Evolutionary conservation across 169 alveolate species (phyloP).

Genomic region (Eimeria maxima): DNA sequence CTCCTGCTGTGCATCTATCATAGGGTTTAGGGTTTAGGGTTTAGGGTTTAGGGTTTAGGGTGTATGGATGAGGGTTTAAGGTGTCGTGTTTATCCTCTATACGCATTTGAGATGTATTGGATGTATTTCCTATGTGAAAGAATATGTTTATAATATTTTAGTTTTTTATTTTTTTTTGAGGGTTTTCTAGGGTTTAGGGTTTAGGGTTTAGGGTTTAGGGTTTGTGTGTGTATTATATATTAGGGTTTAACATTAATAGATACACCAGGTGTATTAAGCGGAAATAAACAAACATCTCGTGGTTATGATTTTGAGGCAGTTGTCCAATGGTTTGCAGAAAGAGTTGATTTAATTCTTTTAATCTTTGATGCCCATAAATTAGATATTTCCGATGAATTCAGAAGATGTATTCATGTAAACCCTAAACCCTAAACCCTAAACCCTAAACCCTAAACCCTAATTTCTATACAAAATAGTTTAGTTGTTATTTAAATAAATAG

Average conservation of each 20-base stretch:
- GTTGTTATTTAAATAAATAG: too few species aligned
- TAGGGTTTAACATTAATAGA: slow-evolving; percentile 90
- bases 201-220: slow-evolving; percentile 37
- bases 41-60: too few species aligned
- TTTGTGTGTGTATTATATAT: not conserved
- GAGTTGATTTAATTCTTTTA: slow-evolving; percentile 89
- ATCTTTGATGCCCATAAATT: slow-evolving; percentile 92
- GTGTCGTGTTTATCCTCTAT: too few species aligned
- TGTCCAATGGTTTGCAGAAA: slow-evolving; percentile 91
- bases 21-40: slow-evolving; percentile 33
- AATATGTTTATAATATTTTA: too few species aligned
- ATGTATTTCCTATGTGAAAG: too few species aligned
- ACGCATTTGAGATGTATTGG: too few species aligned
- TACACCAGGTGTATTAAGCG: slow-evolving; percentile 92
- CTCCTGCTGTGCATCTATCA: too few species aligned
- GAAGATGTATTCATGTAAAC: slow-evolving; percentile 86
- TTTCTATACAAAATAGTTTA: too few species aligned
- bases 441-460: slow-evolving; percentile 12
- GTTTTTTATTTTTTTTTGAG: too few species aligned
- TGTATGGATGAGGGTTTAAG: too few species aligned
- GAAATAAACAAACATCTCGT: slow-evolving; percentile 90
- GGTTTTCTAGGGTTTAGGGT: slow-evolving; percentile 24
- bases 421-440: slow-evolving; percentile 57
- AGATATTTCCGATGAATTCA: slow-evolving; percentile 91
- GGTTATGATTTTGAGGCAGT: slow-evolving; percentile 93